Evolutionary conservation across 1,284 basidiomycete species (phyloP).

Genomic region (Cutaneotrichosporon cutaneum): DNA sequence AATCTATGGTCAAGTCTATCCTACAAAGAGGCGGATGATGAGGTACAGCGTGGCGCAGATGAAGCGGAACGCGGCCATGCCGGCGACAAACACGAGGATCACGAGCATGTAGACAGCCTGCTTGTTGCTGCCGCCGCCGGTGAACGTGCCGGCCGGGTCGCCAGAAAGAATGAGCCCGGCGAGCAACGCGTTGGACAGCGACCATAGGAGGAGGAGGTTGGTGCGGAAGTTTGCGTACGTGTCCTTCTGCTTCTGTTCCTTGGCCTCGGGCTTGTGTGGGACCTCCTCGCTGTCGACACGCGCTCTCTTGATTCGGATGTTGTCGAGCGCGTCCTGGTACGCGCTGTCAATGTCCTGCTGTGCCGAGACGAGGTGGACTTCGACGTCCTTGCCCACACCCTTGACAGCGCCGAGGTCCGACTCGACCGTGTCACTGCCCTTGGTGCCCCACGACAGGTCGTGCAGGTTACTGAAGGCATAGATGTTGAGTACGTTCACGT

Average conservation of each 20-base stretch:
- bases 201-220: slow-evolving; percentile 49
- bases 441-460: slow-evolving; percentile 79
- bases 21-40: slow-evolving; percentile 63
- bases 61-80: slow-evolving; percentile 58
- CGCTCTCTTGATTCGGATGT: slow-evolving; percentile 58
- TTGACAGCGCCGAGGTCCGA: slow-evolving; percentile 73
- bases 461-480: slow-evolving; percentile 60
- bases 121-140: slow-evolving; percentile 54
- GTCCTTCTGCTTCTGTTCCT: slow-evolving; percentile 74
- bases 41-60: slow-evolving; percentile 65
- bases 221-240: slow-evolving; percentile 86
- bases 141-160: slow-evolving; percentile 65
- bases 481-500: slow-evolving; percentile 28
- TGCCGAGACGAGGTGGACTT: slow-evolving; percentile 81
- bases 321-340: slow-evolving; percentile 84
- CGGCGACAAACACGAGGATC: slow-evolving; percentile 53
- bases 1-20: slow-evolving; percentile 46
- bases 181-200: slow-evolving; percentile 63
- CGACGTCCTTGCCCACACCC: slow-evolving; percentile 67
- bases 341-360: slow-evolving; percentile 82
- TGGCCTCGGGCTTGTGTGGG: slow-evolving; percentile 56
- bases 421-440: slow-evolving; percentile 66
- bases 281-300: slow-evolving; percentile 36
- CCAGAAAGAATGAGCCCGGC: slow-evolving; percentile 81
- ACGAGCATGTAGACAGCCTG: slow-evolving; percentile 55